Evolutionary conservation across 805 yeast species (phyloP), one percentile per base, ranked within the genome.

Genomic region (Yueomyces sinensis): DNA sequence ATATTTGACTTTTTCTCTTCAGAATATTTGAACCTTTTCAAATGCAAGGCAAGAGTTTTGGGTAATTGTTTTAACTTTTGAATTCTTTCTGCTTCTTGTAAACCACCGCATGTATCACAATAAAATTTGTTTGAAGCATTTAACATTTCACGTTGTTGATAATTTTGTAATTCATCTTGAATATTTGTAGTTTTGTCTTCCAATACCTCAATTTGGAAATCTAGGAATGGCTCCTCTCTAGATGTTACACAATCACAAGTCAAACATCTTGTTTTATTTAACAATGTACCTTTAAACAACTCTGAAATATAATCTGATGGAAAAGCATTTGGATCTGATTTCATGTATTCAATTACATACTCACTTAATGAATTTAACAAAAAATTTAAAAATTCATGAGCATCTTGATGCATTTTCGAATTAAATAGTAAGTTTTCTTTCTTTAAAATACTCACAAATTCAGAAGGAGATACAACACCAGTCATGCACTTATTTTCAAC

Each of bases 371-470:
- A 86, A 56, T 91, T 91, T 35, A 91, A 63, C 44, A 87, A 54
- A 50, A 82, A 87, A 54, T 87, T 89, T 51, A 87, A 68, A 56
- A 91, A 91, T 59, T 91, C 98, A 58, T 91, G 98, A 4, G 97
- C 96, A 63, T 91, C 98, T 53, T 91, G 98, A 54, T 91, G 98
- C 95, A 86, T 87, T 30, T 82, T 76, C 37, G 84, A 78, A 41
- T 94, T 66, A 56, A 91, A 91, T 47, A 89, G 62, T 45, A 76
- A 82, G 52, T 89, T 91, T 43, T 82, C 87, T 37, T 70, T 70
- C 54, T 84, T 89, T 36, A 89, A 62, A 35, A 78, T 77, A 31
- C 74, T 78, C 30, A 91, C 72, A 32, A 91, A 69, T 44, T 72
- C 68, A 20, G 66, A 62, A 0, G 97, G 95, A 1, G 94, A 81